Conservation (phyloP, 176 grass and related monocot species). For the Bolboschoenus planiculmis region DNA sequence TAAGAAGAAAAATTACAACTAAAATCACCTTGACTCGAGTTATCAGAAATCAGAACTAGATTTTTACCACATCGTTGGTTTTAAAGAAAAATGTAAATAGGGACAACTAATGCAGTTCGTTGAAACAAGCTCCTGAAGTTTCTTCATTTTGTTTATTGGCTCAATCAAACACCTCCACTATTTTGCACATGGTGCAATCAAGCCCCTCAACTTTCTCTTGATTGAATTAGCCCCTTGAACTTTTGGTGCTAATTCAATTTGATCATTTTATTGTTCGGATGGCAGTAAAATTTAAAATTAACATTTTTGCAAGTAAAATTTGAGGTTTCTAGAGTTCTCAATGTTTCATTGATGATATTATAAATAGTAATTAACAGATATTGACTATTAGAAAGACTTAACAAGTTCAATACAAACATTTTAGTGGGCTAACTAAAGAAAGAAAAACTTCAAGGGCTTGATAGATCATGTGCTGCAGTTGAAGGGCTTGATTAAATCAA, state of each 20-base stretch:
- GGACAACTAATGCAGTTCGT: neutral
- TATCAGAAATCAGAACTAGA: neutral
- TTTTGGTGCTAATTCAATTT: neutral
- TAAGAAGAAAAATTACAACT: neutral
- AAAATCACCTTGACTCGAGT: neutral
- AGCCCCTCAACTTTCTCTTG: neutral
- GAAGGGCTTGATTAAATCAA: neutral
- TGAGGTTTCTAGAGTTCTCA: neutral
- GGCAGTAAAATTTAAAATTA: neutral
- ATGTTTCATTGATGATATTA: neutral
- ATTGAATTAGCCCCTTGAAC: neutral
- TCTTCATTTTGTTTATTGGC: neutral
- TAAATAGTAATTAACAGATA: neutral
- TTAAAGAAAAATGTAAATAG: neutral
- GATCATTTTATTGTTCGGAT: neutral
- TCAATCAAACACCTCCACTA: neutral
- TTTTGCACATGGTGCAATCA: no score
- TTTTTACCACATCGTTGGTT: neutral
- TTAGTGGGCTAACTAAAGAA: no score
- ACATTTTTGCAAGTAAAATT: neutral
- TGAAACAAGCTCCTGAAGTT: slow-evolving; percentile 20
- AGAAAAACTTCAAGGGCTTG: no score
- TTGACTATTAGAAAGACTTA: neutral
- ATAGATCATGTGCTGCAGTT: no score
- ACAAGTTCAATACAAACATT: neutral